Percentiles rank a stretch among this genome's conserved stretches.
phyloP scores from a whole-genome alignment of 2,329 filamentous ascomycete genomes.

The Talaromyces sp. region DNA sequence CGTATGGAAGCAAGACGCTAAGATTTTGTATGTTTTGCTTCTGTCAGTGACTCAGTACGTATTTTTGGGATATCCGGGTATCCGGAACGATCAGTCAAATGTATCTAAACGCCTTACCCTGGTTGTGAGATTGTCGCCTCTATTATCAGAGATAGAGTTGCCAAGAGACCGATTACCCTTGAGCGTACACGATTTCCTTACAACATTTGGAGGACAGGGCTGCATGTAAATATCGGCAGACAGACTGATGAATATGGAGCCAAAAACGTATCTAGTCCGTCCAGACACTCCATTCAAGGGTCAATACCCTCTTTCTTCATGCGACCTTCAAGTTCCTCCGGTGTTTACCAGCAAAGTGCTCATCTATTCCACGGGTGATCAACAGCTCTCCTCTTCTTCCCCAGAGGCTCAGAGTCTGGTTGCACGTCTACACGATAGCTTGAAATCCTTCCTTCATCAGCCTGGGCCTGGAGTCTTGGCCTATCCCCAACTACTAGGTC shows the following conservation, averaged over 20 bases:
- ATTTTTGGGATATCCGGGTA: background rate
- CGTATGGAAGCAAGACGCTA: background rate
- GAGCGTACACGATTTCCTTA: background rate
- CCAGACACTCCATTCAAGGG: background rate
- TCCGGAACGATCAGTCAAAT: background rate
- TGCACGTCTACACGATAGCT: background rate
- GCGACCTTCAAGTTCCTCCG: background rate
- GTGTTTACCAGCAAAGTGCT: background rate
- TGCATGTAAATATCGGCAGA: background rate
- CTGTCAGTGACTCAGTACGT: background rate
- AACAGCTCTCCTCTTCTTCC: background rate
- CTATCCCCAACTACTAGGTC: background rate
- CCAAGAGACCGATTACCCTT: background rate
- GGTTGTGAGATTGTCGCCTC: background rate
- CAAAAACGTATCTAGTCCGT: background rate
- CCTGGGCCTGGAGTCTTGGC: background rate
- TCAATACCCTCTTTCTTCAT: background rate
- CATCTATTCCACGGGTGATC: background rate
- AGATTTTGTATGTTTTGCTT: background rate
- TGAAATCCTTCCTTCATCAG: background rate
- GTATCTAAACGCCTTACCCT: background rate
- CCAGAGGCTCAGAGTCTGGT: background rate
- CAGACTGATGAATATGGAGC: background rate
- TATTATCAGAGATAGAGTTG: background rate
- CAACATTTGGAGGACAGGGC: background rate